Conservation (phyloP, 495 filamentous ascomycete species). For the Trichoderma gamsii region DNA sequence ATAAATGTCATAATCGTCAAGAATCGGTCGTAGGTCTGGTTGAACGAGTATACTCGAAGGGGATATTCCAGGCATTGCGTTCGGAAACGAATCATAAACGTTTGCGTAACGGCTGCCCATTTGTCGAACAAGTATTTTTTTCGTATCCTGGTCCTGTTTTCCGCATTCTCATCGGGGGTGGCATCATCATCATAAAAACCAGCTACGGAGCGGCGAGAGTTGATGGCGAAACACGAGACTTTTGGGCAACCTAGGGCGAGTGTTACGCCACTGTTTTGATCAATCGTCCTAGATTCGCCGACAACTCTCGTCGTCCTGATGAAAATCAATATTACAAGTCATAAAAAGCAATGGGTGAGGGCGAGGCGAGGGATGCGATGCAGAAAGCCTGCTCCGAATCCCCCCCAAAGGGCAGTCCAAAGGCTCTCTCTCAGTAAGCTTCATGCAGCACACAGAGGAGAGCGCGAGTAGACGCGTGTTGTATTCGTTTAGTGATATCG, state of each 20-base stretch:
- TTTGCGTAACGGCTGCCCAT: constrained; percentile 30
- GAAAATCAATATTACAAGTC: constrained; percentile 7
- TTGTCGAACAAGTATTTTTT: constrained; percentile 25
- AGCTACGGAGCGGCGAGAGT: constrained; percentile 12
- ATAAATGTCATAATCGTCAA: constrained; percentile 17
- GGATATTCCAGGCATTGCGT: neutral
- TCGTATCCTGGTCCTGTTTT: constrained; percentile 24
- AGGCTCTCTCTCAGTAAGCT: neutral
- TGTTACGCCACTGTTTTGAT: neutral
- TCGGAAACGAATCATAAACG: neutral
- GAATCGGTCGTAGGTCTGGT: constrained; percentile 3
- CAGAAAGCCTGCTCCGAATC: constrained; percentile 1
- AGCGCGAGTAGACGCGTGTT: neutral
- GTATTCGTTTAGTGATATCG: constrained; percentile 16
- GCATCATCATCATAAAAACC: constrained; percentile 18
- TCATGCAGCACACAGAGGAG: neutral
- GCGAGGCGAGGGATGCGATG: constrained; percentile 10
- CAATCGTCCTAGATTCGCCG: neutral
- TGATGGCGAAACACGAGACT: neutral
- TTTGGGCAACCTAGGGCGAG: neutral
- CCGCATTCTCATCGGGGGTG: constrained; percentile 15
- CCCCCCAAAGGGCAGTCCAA: constrained; percentile 6
- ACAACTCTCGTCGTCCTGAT: neutral
- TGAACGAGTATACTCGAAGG: neutral
- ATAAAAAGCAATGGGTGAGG: constrained; percentile 6